These are phyloP conservation scores for Gilbertella persicaria DNA, from an alignment of 371 early-diverging fungal species.

Conservation along the genomic window DNA sequence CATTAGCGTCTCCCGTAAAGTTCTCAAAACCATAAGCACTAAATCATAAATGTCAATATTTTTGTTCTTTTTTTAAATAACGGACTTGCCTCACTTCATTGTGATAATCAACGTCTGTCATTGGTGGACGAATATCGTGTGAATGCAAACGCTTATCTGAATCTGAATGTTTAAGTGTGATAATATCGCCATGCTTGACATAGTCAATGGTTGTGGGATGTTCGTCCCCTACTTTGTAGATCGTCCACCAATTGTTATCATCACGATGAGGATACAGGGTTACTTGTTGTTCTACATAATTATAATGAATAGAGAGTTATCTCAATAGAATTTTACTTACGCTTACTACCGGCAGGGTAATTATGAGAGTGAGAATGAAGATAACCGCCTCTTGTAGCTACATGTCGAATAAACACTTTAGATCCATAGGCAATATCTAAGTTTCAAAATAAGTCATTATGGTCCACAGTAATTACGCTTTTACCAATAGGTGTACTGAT, in stretches of 20 bases:
- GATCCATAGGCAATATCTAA: slow-evolving; percentile 84
- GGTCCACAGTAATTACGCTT: background rate
- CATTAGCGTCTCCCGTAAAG: slow-evolving; percentile 56
- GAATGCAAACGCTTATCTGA: slow-evolving; percentile 72
- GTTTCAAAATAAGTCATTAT: background rate
- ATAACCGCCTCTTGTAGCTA: slow-evolving; percentile 76
- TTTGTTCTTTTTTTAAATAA: too few species aligned
- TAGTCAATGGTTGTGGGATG: slow-evolving; percentile 43
- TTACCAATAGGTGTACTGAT: slow-evolving; percentile 53
- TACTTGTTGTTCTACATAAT: slow-evolving; percentile 85
- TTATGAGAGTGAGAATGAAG: slow-evolving; percentile 89
- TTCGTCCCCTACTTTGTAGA: slow-evolving; percentile 59
- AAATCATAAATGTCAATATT: background rate
- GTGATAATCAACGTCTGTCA: slow-evolving; percentile 89
- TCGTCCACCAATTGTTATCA: slow-evolving; percentile 85
- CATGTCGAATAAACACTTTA: slow-evolving; percentile 77
- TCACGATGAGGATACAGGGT: slow-evolving; percentile 93
- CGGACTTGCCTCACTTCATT: slow-evolving; percentile 82
- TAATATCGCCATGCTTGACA: slow-evolving; percentile 69
- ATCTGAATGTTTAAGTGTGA: slow-evolving; percentile 73
- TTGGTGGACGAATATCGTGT: slow-evolving; percentile 66
- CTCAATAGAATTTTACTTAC: slow-evolving; percentile 33
- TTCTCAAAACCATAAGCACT: slow-evolving; percentile 62
- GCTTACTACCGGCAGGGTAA: slow-evolving; percentile 86
- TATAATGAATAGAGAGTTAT: background rate